phyloP scores from a whole-genome alignment of 257 asterid species.

The Ilex asprella region DNA sequence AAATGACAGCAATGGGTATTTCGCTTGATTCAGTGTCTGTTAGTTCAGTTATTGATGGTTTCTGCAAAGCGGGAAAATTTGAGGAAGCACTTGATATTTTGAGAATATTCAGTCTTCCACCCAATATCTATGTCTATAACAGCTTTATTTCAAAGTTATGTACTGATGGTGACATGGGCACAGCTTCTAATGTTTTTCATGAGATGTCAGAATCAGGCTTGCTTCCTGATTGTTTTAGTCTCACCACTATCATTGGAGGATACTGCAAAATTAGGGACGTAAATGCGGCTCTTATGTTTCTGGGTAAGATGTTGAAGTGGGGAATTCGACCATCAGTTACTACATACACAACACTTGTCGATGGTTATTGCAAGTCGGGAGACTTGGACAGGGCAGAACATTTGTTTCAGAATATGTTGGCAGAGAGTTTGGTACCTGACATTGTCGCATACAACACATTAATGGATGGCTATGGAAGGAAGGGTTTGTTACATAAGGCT shows the following conservation, averaged over 20 bases:
- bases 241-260: slow-evolving; percentile 22
- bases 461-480: slow-evolving; percentile 22
- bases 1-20: slow-evolving; percentile 9
- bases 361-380: slow-evolving; percentile 17
- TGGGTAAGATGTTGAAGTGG: slow-evolving; percentile 18
- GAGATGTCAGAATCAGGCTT: slow-evolving; percentile 19
- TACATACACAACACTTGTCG: slow-evolving; percentile 16
- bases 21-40: slow-evolving; percentile 19
- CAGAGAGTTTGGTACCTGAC: slow-evolving; percentile 16
- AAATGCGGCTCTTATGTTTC: slow-evolving; percentile 3
- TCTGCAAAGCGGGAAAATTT: slow-evolving; percentile 19
- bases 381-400: slow-evolving; percentile 12
- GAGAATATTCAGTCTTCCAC: slow-evolving; percentile 17
- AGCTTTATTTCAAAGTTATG: slow-evolving; percentile 18
- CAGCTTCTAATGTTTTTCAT: slow-evolving; percentile 13
- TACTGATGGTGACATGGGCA: slow-evolving; percentile 14
- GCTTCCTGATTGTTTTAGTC: slow-evolving; percentile 14
- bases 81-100: slow-evolving; percentile 13
- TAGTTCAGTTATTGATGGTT: slow-evolving; percentile 21
- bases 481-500: slow-evolving; percentile 18
- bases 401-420: slow-evolving; percentile 15
- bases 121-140: slow-evolving; percentile 17
- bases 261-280: slow-evolving; percentile 16
- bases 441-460: slow-evolving; percentile 16
- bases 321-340: slow-evolving; percentile 15